Percentiles rank a stretch among this genome's conserved stretches.
These are phyloP conservation scores for Cryptosporidium bovis DNA, from an alignment of 169 alveolate species.

Conservation along the genomic window DNA sequence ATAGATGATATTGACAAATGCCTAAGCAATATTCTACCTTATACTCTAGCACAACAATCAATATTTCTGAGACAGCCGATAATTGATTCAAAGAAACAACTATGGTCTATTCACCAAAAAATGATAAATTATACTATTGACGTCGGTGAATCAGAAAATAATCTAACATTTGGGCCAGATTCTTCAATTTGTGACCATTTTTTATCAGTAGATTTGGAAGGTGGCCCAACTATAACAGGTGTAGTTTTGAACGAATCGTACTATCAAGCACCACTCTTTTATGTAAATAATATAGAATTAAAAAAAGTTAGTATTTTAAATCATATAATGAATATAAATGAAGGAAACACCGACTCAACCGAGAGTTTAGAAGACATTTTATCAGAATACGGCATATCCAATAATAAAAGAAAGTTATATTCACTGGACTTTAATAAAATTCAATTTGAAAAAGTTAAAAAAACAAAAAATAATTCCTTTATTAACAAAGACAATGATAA, in stretches of 20 bases:
- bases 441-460: neutral
- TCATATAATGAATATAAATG: neutral
- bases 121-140: slow-evolving; percentile 10
- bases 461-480: neutral
- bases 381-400: too few species aligned
- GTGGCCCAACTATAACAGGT: slow-evolving; percentile 69
- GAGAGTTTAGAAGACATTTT: neutral
- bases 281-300: neutral
- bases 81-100: slow-evolving; percentile 54
- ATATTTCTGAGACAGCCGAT: slow-evolving; percentile 35
- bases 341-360: neutral
- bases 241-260: slow-evolving; percentile 33
- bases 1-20: slow-evolving; percentile 16
- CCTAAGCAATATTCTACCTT: slow-evolving; percentile 2
- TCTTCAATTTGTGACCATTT: slow-evolving; percentile 32
- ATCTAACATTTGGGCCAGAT: slow-evolving; percentile 22
- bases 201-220: slow-evolving; percentile 20
- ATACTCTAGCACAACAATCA: slow-evolving; percentile 42
- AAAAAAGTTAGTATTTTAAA: neutral
- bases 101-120: slow-evolving; percentile 56
- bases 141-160: neutral
- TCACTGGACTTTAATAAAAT: neutral
- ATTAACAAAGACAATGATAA: neutral
- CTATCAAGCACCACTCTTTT: slow-evolving; percentile 70
- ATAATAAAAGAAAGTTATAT: neutral